Evolutionary conservation across 1,139 yeast genomes (phyloP).

Genomic region (Sugiyamaella sp.): DNA sequence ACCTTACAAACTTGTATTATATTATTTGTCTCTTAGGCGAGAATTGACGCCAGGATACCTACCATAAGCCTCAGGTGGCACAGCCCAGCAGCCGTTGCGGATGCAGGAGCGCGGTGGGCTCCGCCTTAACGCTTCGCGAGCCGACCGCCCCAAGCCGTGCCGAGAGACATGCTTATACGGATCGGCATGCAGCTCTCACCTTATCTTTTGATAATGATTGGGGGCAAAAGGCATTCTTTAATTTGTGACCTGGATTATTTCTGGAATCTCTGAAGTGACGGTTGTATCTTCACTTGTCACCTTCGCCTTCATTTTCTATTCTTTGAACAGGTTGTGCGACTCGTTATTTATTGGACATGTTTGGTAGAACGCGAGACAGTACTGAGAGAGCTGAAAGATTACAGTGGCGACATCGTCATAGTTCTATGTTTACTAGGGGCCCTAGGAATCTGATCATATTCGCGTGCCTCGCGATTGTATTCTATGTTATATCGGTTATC

Average conservation of each 20-base stretch:
- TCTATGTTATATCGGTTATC: neutral
- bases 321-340: too few species aligned
- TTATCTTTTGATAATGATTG: neutral
- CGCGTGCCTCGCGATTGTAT: neutral
- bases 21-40: neutral
- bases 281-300: too few species aligned
- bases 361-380: too few species aligned
- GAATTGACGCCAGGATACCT: too few species aligned
- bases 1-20: conserved; percentile 8
- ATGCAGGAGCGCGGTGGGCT: neutral
- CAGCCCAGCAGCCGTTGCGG: neutral
- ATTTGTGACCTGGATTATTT: too few species aligned
- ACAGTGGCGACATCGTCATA: neutral
- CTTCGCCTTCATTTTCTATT: neutral
- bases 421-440: conserved; percentile 1
- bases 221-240: conserved; percentile 1
- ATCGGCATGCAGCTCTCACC: conserved; percentile 3
- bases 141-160: too few species aligned
- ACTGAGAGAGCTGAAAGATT: too few species aligned
- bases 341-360: too few species aligned
- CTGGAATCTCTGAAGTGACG: too few species aligned
- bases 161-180: too few species aligned
- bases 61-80: conserved; percentile 1
- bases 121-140: too few species aligned
- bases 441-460: conserved; percentile 8